Evolutionary conservation across 2,329 filamentous ascomycete genomes (phyloP), one percentile per base, ranked within the genome.

Genomic region (Neofusicoccum kwambonambiense): DNA sequence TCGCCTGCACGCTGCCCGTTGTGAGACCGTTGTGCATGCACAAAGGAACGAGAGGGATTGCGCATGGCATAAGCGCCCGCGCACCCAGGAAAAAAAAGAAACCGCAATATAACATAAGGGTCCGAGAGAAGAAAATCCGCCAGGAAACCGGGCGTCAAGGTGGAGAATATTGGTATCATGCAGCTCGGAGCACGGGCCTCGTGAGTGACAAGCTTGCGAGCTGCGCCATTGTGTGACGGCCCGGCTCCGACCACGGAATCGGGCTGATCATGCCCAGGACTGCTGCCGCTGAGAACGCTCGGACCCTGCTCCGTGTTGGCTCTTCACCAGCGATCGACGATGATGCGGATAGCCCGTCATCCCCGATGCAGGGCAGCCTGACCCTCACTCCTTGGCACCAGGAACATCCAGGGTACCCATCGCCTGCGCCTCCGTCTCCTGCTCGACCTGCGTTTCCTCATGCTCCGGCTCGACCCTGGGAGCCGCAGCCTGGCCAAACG

Each of bases 401-500:
- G 56, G 42, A 60, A 60, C 56, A 12, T 47, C 56, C n/a, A 19
- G n/a, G 4, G n/a, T 60, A 3, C 17, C 42, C 22, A 15, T 22
- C 56, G 11, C 42, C 31, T 45, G 39, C 27, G 41, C 39, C 37
- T n/a, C 41, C 39, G 17, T 4, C 41, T 50, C 44, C n/a, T 61
- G 57, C 27, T 47, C 35, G 31, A 19, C 5, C 57, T 61, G 57
- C 57, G 60, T 42, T 52, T 63, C 61, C 61, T 56, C 42, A 49
- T 11, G n/a, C n/a, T 12, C 61, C 22, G 49, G 39, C 12, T 35
- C 49, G 27, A 15, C 41, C n/a, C 12, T 22, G 3, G 35, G 22
- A 11, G 17, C 42, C 41, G 61, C 13, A 39, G 42, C 15, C 8
- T n/a, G 62, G 12, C 44, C 75, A 64, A 77, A 78, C 3, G 75